phyloP scores from a whole-genome alignment of 139 green algal species.

The Yamagishiella unicocca region DNA sequence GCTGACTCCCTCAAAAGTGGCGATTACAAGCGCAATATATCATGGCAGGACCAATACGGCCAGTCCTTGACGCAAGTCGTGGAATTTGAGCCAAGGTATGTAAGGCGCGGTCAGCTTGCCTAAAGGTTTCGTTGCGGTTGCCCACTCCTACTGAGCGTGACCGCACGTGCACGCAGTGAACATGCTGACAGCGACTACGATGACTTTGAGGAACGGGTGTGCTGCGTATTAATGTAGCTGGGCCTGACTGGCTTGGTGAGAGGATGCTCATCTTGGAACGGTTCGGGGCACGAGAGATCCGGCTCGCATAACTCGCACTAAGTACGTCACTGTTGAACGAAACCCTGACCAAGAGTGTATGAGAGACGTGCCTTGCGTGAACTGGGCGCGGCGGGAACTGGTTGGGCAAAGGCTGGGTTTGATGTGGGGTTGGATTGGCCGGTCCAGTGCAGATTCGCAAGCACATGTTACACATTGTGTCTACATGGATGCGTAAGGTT shows the following conservation, averaged over 20 bases:
- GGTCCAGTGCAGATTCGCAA: no score
- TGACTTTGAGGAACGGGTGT: constrained; percentile 27
- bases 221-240: constrained; percentile 34
- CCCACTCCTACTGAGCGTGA: not conserved
- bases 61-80: constrained; percentile 36
- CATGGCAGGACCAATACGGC: constrained; percentile 50
- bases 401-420: no score
- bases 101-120: not conserved
- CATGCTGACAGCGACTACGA: constrained; percentile 38
- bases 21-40: constrained; percentile 46
- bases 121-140: not conserved
- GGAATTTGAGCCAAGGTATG: constrained; percentile 55
- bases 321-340: not conserved
- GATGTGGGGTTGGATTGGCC: no score
- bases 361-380: not conserved
- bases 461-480: no score
- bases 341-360: not conserved
- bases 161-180: constrained; percentile 14
- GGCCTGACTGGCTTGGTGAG: not conserved
- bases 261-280: not conserved
- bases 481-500: no score
- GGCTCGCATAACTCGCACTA: not conserved
- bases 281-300: not conserved
- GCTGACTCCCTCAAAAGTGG: not conserved
- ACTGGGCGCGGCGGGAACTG: no score